These are phyloP conservation scores for Lactarius akahatsu DNA, from an alignment of 768 basidiomycete genomes.

Conservation along the genomic window DNA sequence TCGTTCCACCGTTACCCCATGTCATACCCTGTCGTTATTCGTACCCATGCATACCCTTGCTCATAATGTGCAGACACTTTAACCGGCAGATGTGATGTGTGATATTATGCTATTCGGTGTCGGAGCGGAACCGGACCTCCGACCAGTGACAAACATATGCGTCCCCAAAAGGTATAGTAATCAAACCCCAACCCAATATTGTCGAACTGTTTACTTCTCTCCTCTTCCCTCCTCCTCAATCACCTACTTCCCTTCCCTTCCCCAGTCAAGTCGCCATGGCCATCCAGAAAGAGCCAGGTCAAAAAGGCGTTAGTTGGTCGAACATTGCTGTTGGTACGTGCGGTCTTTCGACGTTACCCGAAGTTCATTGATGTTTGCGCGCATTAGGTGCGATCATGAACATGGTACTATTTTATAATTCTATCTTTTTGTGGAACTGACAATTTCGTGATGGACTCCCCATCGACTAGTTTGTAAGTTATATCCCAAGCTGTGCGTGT, in stretches of 20 bases:
- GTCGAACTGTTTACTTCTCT: slow-evolving; percentile 2
- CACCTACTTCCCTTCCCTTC: slow-evolving; percentile 27
- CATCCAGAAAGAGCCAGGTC: slow-evolving; percentile 82
- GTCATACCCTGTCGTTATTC: slow-evolving; percentile 30
- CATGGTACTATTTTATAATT: slow-evolving; percentile 61
- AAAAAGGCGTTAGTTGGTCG: slow-evolving; percentile 91
- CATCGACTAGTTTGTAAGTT: slow-evolving; percentile 39
- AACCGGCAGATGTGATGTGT: background rate
- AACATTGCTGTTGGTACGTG: slow-evolving; percentile 90
- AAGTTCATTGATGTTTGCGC: background rate
- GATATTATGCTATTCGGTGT: background rate
- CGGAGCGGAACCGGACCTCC: slow-evolving; percentile 17
- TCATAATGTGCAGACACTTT: slow-evolving; percentile 17
- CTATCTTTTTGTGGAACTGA: slow-evolving; percentile 1
- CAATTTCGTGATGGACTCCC: slow-evolving; percentile 14
- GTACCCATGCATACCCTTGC: slow-evolving; percentile 25
- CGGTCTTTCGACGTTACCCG: background rate
- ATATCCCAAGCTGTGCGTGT: background rate
- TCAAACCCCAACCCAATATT: background rate
- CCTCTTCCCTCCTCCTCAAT: slow-evolving; percentile 17
- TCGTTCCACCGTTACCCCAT: slow-evolving; percentile 22
- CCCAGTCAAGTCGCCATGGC: slow-evolving; percentile 52
- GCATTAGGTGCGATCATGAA: slow-evolving; percentile 91
- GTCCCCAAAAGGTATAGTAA: slow-evolving; percentile 2
- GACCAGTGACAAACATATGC: slow-evolving; percentile 11